A percentile compares a stretch with the other conserved stretches of the same genome.
phyloP scores from a whole-genome alignment of 2,329 filamentous ascomycete genomes.

The Ascochyta koolunga region DNA sequence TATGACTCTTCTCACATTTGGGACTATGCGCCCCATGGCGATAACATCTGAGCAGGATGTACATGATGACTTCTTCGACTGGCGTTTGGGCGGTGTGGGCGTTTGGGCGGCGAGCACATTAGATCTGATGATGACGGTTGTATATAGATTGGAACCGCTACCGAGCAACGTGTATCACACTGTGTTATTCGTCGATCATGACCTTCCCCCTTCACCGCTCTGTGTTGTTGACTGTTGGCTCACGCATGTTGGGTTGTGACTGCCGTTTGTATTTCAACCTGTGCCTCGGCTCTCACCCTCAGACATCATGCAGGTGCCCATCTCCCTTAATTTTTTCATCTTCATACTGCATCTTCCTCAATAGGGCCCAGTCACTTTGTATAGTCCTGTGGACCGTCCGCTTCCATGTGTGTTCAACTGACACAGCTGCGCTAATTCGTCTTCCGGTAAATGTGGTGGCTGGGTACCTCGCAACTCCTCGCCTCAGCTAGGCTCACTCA shows the following conservation, averaged over 20 bases:
- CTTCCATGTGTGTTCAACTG: neutral
- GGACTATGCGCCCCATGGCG: constrained; percentile 42
- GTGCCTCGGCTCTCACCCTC: neutral
- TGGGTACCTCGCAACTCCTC: neutral
- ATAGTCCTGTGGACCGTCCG: neutral
- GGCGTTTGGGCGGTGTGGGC: constrained; percentile 21
- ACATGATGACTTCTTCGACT: constrained; percentile 6
- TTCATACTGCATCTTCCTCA: neutral
- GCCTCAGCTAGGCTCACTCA: too few relatives aligned
- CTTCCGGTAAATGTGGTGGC: neutral
- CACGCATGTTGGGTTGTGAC: neutral
- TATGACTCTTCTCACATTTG: constrained; percentile 44
- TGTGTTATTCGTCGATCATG: neutral
- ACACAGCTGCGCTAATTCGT: neutral
- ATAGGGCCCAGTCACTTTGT: neutral
- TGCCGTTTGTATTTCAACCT: neutral
- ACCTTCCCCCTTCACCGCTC: neutral
- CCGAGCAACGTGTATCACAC: neutral
- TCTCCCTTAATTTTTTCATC: neutral
- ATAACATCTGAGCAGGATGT: constrained; percentile 14
- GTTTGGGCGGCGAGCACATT: constrained; percentile 4
- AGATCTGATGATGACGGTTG: constrained; percentile 1
- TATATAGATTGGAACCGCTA: constrained; percentile 5
- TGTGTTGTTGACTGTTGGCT: neutral
- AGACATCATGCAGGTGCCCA: neutral